phyloP scores from a whole-genome alignment of 495 filamentous ascomycete genomes.

The Cercophora scortea region DNA sequence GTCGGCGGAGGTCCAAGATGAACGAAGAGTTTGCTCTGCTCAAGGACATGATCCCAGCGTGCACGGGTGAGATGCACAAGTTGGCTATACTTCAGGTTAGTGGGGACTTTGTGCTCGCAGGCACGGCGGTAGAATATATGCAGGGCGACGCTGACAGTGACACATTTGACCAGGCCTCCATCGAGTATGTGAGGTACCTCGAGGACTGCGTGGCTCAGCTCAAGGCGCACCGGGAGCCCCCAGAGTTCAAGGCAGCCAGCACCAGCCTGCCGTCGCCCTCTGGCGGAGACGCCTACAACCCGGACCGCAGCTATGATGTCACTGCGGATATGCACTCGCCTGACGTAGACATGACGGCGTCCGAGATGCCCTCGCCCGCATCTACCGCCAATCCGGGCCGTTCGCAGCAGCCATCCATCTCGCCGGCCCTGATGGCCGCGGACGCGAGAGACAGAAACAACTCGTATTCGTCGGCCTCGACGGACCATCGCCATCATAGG shows the following conservation, averaged over 20 bases:
- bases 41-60: conserved; percentile 94
- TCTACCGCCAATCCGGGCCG: conserved; percentile 21
- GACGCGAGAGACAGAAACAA: conserved; percentile 28
- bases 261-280: conserved; percentile 15
- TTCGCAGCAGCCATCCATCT: conserved; percentile 37
- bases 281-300: conserved; percentile 17
- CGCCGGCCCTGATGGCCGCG: conserved; percentile 39
- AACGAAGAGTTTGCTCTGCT: conserved; percentile 95
- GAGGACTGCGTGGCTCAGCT: conserved; percentile 81
- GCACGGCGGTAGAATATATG: not conserved
- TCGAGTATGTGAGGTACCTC: conserved; percentile 93
- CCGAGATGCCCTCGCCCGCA: conserved; percentile 24
- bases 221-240: conserved; percentile 48
- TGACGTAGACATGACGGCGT: conserved; percentile 43
- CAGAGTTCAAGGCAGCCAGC: conserved; percentile 3
- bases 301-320: conserved; percentile 13
- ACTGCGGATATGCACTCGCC: conserved; percentile 9
- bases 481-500: conserved; percentile 33
- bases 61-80: conserved; percentile 94
- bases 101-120: not conserved
- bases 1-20: conserved; percentile 90
- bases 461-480: conserved; percentile 38
- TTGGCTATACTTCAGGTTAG: conserved; percentile 87
- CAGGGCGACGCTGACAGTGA: not conserved
- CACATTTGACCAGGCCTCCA: conserved; percentile 59